Evolutionary conservation across 2,329 filamentous ascomycete species (phyloP).

Genomic region (Xylariaceae sp.): DNA sequence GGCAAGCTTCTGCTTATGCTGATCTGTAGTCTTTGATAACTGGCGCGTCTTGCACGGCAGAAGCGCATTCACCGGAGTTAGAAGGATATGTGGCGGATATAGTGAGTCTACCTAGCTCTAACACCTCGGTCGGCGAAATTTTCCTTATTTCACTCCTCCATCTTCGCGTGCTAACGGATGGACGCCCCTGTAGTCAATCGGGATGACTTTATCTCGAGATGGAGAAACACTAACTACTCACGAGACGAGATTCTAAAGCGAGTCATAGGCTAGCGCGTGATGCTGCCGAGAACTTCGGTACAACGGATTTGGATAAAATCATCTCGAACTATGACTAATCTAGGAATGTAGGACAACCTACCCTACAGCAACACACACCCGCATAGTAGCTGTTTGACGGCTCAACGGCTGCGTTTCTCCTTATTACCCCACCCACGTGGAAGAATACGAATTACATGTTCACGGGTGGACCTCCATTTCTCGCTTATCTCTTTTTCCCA

Average conservation of each 20-base stretch:
- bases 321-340: slow-evolving; percentile 5
- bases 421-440: not conserved
- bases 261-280: slow-evolving; percentile 32
- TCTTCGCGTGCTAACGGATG: slow-evolving; percentile 6
- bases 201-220: slow-evolving; percentile 80
- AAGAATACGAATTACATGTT: not conserved
- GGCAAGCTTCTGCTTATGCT: slow-evolving; percentile 18
- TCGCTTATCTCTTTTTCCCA: slow-evolving; percentile 16
- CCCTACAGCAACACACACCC: not conserved
- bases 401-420: not conserved
- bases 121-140: not conserved
- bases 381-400: not conserved
- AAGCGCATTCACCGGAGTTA: slow-evolving; percentile 77
- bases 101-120: slow-evolving; percentile 65
- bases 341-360: not conserved
- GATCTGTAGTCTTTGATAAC: slow-evolving; percentile 80
- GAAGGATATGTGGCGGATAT: slow-evolving; percentile 90
- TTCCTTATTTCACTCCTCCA: slow-evolving; percentile 10
- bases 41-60: slow-evolving; percentile 92
- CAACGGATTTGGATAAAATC: slow-evolving; percentile 11
- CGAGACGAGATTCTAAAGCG: slow-evolving; percentile 47
- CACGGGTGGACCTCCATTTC: slow-evolving; percentile 4
- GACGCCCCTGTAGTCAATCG: slow-evolving; percentile 63
- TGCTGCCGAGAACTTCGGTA: slow-evolving; percentile 18
- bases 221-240: slow-evolving; percentile 69